These are phyloP conservation scores for Volvox africanus DNA, from an alignment of 139 green algal genomes.

Conservation along the genomic window DNA sequence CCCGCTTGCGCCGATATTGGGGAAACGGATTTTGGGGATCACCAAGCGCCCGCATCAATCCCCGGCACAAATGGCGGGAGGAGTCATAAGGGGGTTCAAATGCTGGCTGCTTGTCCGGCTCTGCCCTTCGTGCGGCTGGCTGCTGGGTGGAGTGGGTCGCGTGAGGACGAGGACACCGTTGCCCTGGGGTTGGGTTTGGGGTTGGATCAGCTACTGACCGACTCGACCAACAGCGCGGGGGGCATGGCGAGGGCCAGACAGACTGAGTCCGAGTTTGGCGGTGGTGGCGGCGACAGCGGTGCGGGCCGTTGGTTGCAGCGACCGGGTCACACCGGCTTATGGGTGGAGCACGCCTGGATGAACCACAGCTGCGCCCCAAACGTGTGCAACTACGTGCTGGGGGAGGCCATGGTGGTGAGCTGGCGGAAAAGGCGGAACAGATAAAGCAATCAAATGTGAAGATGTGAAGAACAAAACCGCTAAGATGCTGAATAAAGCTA, in stretches of 20 bases:
- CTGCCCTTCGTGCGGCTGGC: neutral
- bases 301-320: neutral
- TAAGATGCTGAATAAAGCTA: too few relatives aligned
- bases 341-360: slow-evolving; percentile 35
- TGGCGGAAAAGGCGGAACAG: neutral
- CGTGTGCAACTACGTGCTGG: neutral
- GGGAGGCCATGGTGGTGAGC: slow-evolving; percentile 34
- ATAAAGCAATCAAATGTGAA: too few relatives aligned
- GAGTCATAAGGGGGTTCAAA: neutral
- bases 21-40: too few relatives aligned
- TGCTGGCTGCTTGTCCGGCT: neutral
- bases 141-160: neutral
- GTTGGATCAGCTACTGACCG: neutral
- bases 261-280: neutral
- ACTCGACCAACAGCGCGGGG: neutral
- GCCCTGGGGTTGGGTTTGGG: too few relatives aligned
- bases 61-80: neutral
- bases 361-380: slow-evolving; percentile 33
- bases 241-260: too few relatives aligned
- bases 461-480: too few relatives aligned
- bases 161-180: neutral
- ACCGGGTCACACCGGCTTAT: slow-evolving; percentile 21
- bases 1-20: too few relatives aligned
- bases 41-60: neutral
- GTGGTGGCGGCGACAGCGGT: neutral